Base-by-base conservation (phyloP, 129 eudicot genomes). In the Pseudognaphalium luteoalbum region DNA sequence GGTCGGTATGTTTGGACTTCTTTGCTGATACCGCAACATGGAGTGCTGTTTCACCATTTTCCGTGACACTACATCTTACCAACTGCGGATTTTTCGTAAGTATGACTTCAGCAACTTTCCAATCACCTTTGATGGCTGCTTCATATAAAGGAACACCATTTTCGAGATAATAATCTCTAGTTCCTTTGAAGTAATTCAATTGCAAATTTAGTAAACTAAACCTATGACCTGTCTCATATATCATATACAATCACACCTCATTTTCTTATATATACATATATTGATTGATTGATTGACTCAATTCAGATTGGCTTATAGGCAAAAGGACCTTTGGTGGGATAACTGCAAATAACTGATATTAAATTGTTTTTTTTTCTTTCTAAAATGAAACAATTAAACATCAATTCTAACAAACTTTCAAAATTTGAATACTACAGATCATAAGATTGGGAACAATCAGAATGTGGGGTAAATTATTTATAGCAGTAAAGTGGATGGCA, bases 11-110 rank as follows among this genome's bases (percentile, higher is more conserved):
- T 32, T 8, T 44, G 37, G 62, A 58, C 11, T 11, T 12, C 32
- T 83, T 77, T 14, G 82, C 84, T 16, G 80, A 76, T 12, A 85
- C 91, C 21, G 91, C 91, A 59, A 84, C 80, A 35, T 83, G 91
- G 37, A 84, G 91, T 22, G 83, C 86, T 6, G 86, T 81, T 29
- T 87, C 91, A 34, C 82, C 60, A 47, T 80, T 72, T 28, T 74
- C 82, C 0, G 82, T 80, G 66, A 85, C 73, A 33, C 72, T 66
- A 65, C 22, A 65, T 65, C 74, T 63, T 33, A 78, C 82, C 8
- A 75, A 60, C 30, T 6, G 44, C 0, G 19, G 75, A 4, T 77
- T 47, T 30, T 22, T 4, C 0, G 12, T 25, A 35, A 81, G 20
- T 33, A 77, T 73, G 12, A 22, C 15, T 77, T 73, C 20, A 4